Base-by-base conservation (phyloP, 768 basidiomycete species). In the Tulasnella sp. region DNA sequence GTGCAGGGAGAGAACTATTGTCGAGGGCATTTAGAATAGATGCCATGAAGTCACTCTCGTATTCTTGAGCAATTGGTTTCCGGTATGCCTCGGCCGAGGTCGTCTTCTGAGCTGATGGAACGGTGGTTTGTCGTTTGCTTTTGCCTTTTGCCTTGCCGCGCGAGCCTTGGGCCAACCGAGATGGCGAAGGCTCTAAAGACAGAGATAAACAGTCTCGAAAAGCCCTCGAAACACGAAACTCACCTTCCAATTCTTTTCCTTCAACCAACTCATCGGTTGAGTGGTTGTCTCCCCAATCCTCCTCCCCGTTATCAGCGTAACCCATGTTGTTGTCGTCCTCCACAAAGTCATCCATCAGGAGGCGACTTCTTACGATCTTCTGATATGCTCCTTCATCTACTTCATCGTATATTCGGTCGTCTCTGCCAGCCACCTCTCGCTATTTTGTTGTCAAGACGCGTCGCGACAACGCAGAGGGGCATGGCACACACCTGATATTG, bases 251-350 rank as follows among this genome's bases (percentile, higher is more conserved):
- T 12, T 82, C 77, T 6, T 76, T 75, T 27, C 76, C 77, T n/a
- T 78, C 75, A 51, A 67, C 69, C 27, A 76, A 74, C 7, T 73
- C 77, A 12, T 69, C 68, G 46, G 63, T 66, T 23, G 63, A 60
- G 11, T 62, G 62, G 35, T 61, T 46, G 9, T 48, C 53, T 31
- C 77, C 79, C 84, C 89, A 97, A 65, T 94, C 92, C 58, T 98
- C 96, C 82, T 91, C 83, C 4, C 96, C 96, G 66, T 96, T 89
- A 72, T 99, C 96, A 67, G 84, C 82, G 64, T 99, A 98, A 4
- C 90, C 96, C 12, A 74, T 77, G 0, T 84, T 78, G 25, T 91
- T 91, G 71, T 98, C 96, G 65, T 98, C 96, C 35, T 86, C 83
- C 17, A 98, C 88, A 61, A 99, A 99, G 68, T 99, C 96, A 62